phyloP scores from a whole-genome alignment of 1,284 basidiomycete species.

The Rhodotorula sp. region DNA sequence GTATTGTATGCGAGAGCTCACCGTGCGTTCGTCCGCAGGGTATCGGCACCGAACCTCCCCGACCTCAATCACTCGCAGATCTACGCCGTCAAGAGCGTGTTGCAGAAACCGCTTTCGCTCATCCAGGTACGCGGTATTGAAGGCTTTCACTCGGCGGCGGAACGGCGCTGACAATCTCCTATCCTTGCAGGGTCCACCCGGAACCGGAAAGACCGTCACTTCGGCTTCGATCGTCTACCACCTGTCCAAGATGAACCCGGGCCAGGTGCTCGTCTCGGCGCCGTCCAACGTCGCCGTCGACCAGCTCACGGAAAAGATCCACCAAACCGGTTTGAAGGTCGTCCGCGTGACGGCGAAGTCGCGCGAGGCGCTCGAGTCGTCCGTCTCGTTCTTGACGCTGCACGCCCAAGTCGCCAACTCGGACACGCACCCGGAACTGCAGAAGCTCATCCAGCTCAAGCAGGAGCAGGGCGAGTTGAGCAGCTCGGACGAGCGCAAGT shows the following conservation, averaged over 20 bases:
- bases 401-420: constrained; percentile 94
- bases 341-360: constrained; percentile 97
- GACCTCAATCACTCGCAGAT: constrained; percentile 99
- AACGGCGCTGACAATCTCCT: neutral
- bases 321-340: constrained; percentile 92
- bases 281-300: constrained; percentile 99
- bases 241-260: constrained; percentile 98
- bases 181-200: constrained; percentile 73
- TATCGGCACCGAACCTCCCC: constrained; percentile 94
- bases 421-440: constrained; percentile 87
- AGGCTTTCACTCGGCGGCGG: too few species aligned
- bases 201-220: constrained; percentile 98
- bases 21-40: constrained; percentile 51
- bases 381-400: constrained; percentile 86
- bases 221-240: constrained; percentile 99
- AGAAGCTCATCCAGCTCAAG: constrained; percentile 96
- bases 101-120: constrained; percentile 96
- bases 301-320: constrained; percentile 98
- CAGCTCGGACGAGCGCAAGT: constrained; percentile 94
- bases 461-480: constrained; percentile 96
- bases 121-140: constrained; percentile 62
- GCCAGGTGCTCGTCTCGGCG: constrained; percentile 97
- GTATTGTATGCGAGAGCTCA: neutral
- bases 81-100: constrained; percentile 96
- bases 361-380: constrained; percentile 92